Evolutionary conservation across 176 grass and related monocot species (phyloP), one percentile per base, ranked within the genome.

Genomic region (Ensete ventricosum): DNA sequence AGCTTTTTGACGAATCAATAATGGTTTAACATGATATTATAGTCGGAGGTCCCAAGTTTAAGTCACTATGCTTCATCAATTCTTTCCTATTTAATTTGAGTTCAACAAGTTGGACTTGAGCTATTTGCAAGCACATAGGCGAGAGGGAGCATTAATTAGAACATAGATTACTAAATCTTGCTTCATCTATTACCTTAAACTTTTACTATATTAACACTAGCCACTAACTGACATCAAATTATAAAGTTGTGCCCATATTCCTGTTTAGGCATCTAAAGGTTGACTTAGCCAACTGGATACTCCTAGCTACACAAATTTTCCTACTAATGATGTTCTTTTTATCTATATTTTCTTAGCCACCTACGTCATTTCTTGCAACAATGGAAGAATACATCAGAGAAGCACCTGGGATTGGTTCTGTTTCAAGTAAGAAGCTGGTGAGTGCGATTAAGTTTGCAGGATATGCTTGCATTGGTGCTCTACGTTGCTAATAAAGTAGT

Each of bases 361-460:
- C 95, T 71, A 82, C 88, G 84, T 94, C 95, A 72, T 99, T 99
- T 81, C 73, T 91, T 78, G 82, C 83, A 54, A 91, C 95, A 12
- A 94, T 99, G 90, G 95, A 99, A 82, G 90, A 99, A 64, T 99
- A 94, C 67, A 89, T 94, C 75, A 94, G 88, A 94, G 95, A 94
- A 94, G 95, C 95, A 80, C 90, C 90, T 52, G 74, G 84, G 62
- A 74, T 67, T 52, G 65, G 81, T 72, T 82, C 71, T 27, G 9
- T 8, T n/a, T 70, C 66, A 24, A 83, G 54, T 34, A 89, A 91
- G 72, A 84, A 81, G 80, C 78, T 88, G 83, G 95, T 99, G 76
- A 92, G 95, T 82, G 72, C 19, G 26, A 74, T 26, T 54, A 73
- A 8, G 10, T 54, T 55, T 26, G 13, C 9, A 27, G 43, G 67